A percentile compares a stretch with the other conserved stretches of the same genome.
Evolutionary conservation across 2,329 filamentous ascomycete species (phyloP).

Genomic region (Aspergillus hortae): DNA sequence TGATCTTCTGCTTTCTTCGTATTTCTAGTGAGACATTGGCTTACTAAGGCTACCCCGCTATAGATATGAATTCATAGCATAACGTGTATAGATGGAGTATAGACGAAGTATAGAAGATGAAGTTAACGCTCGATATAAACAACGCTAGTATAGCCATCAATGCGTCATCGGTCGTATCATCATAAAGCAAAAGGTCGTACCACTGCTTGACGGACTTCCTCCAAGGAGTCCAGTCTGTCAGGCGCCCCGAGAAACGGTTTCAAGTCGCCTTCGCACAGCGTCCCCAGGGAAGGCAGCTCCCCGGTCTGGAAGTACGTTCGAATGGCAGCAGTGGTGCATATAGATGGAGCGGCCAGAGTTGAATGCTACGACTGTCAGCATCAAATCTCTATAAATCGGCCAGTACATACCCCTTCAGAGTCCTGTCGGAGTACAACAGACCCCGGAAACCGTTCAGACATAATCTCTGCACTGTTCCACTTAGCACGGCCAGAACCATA

Average conservation of each 20-base stretch:
- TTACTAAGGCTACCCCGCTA: neutral
- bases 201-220: slow-evolving; percentile 4
- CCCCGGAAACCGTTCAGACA: slow-evolving; percentile 41
- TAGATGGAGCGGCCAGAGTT: slow-evolving; percentile 32
- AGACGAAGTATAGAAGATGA: no score
- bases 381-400: neutral
- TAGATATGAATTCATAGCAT: no score
- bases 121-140: no score
- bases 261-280: slow-evolving; percentile 35
- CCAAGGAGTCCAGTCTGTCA: slow-evolving; percentile 13
- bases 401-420: slow-evolving; percentile 36
- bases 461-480: slow-evolving; percentile 28
- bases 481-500: slow-evolving; percentile 7
- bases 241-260: slow-evolving; percentile 28
- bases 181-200: neutral
- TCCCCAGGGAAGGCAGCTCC: slow-evolving; percentile 30
- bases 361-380: slow-evolving; percentile 24
- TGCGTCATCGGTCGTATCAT: neutral
- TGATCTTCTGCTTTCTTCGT: no score
- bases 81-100: no score
- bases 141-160: no score
- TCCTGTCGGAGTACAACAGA: slow-evolving; percentile 46
- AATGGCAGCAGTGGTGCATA: slow-evolving; percentile 35
- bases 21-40: neutral
- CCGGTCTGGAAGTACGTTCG: slow-evolving; percentile 43